These are phyloP conservation scores for Aspergillus awamori DNA, from an alignment of 2,329 filamentous ascomycete species.

Conservation along the genomic window DNA sequence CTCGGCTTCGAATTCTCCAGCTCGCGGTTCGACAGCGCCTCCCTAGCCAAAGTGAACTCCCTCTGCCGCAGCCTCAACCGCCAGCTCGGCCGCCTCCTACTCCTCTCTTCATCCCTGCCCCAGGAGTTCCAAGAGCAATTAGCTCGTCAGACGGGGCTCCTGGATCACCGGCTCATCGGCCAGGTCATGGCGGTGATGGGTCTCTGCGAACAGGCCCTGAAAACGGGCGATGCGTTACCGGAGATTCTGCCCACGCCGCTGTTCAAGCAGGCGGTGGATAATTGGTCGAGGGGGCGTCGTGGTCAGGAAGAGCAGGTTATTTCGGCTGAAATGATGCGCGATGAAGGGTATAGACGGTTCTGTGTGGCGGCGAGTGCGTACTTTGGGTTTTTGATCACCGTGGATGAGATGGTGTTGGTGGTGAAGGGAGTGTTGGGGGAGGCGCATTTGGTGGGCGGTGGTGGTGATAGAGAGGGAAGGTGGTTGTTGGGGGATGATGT, in stretches of 20 bases:
- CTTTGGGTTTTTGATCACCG: conserved; percentile 45
- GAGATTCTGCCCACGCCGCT: conserved; percentile 54
- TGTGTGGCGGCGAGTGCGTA: conserved; percentile 53
- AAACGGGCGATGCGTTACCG: conserved; percentile 53
- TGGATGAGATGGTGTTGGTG: conserved; percentile 51
- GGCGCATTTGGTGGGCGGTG: conserved; percentile 32
- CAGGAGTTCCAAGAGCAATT: conserved; percentile 47
- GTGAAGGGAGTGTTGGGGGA: conserved; percentile 52
- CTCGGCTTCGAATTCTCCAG: conserved; percentile 44
- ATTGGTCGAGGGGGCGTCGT: conserved; percentile 23
- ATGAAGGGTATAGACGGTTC: conserved; percentile 51
- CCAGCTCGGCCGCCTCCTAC: conserved; percentile 41
- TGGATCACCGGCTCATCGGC: conserved; percentile 50
- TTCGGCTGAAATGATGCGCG: conserved; percentile 40
- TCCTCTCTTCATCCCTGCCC: conserved; percentile 39
- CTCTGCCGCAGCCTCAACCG: conserved; percentile 38
- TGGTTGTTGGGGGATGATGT: conserved; percentile 6
- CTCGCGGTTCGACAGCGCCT: conserved; percentile 41
- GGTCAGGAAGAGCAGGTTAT: conserved; percentile 21
- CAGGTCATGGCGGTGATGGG: conserved; percentile 56
- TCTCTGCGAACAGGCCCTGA: conserved; percentile 52
- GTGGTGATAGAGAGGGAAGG: neutral
- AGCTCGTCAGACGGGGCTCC: conserved; percentile 41
- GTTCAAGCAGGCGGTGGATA: conserved; percentile 39
- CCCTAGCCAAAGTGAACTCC: conserved; percentile 35